Evolutionary conservation across 345 rosid species (phyloP), one percentile per base, ranked within the genome.

Genomic region (Eutrema japonicum): DNA sequence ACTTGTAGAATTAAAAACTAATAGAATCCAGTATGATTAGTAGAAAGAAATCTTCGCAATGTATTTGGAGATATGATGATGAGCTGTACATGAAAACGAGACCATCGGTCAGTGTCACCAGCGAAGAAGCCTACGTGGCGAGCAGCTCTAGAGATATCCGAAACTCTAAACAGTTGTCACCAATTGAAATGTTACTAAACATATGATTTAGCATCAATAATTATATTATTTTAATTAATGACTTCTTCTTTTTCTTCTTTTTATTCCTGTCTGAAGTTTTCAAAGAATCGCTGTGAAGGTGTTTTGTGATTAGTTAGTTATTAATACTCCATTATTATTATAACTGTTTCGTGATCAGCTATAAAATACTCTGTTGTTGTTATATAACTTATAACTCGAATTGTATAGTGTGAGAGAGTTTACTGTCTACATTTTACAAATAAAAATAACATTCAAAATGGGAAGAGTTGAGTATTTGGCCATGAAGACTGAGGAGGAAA

Each of bases 401-500:
- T n/a, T 42, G 36, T 61, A 45, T 63, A 45, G 16, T 52, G 76
- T 45, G 18, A 35, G 38, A 27, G 55, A 43, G 6, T 38, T 47
- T 35, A 48, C 18, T 29, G 41, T 22, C 26, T 22, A 22, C 26
- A 22, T 32, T 33, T 41, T 3, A 47, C 30, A 11, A 10, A 13
- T 22, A 56, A 30, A n/a, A 22, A 26, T 5, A 38, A 33, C 2
- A 16, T 9, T 62, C 7, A 61, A 66, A 75, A 89, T 89, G 96
- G 92, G 87, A 74, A 85, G 92, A 67, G 56, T 43, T 74, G 92
- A 85, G 22, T 85, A 77, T 71, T 65, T 95, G 83, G 89, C 81
- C 12, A 85, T 88, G 96, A 85, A 76, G 58, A 86, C 92, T 10
- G 85, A 82, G 10, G 84, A 54, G 13, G 84, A 43, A 2, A 67